These are phyloP conservation scores for Suillus subluteus DNA, from an alignment of 768 basidiomycete species.

Conservation along the genomic window DNA sequence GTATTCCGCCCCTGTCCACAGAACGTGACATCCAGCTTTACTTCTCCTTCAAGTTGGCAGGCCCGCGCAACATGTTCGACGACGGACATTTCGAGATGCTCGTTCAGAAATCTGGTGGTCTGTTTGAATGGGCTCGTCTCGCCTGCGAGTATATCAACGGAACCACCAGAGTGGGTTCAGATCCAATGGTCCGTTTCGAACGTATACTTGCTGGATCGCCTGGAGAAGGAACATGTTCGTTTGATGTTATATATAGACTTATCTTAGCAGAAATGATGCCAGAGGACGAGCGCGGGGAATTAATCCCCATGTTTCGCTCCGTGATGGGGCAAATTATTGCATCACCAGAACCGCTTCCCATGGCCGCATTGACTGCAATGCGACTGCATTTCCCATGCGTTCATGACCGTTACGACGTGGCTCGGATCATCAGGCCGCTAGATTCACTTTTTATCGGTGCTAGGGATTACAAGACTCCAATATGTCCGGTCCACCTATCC, in stretches of 20 bases:
- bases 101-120: constrained; percentile 5
- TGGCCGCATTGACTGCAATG: neutral
- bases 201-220: neutral
- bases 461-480: neutral
- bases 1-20: neutral
- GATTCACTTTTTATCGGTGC: constrained; percentile 13
- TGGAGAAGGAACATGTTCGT: neutral
- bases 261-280: constrained; percentile 8
- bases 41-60: neutral
- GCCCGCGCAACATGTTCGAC: neutral
- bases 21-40: constrained; percentile 12
- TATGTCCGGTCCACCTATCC: constrained; percentile 27
- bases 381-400: neutral
- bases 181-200: constrained; percentile 6
- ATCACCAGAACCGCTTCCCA: constrained; percentile 9
- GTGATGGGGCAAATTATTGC: constrained; percentile 10
- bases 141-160: constrained; percentile 20
- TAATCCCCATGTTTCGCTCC: constrained; percentile 5
- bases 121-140: constrained; percentile 15
- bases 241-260: constrained; percentile 9
- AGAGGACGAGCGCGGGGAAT: neutral
- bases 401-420: neutral
- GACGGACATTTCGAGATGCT: neutral
- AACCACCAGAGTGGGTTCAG: neutral
- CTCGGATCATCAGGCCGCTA: neutral